Conservation (phyloP, 164 flowering plant species). For the Taxillus chinensis region DNA sequence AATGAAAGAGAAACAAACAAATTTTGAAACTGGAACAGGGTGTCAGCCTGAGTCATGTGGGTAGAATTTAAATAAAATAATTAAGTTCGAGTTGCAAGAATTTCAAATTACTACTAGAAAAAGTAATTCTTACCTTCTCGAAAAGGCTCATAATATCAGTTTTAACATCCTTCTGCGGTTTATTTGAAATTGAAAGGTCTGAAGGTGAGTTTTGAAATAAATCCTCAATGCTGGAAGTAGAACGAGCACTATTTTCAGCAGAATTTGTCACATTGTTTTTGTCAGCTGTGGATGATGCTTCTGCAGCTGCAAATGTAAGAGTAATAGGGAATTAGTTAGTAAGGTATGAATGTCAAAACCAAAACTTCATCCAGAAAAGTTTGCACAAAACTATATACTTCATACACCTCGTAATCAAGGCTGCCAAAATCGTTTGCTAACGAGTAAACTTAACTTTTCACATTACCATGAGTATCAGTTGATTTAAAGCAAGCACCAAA, state of each 20-base stretch:
- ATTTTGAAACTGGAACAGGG: not conserved
- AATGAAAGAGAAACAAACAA: not conserved
- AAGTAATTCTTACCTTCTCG: slow-evolving; percentile 58
- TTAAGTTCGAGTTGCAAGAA: not conserved
- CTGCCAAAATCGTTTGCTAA: too few relatives aligned
- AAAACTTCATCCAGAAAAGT: too few relatives aligned
- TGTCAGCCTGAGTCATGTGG: not conserved
- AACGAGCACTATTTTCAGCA: slow-evolving; percentile 31
- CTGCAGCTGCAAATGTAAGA: slow-evolving; percentile 55
- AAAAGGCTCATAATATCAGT: slow-evolving; percentile 93
- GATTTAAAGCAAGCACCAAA: too few relatives aligned
- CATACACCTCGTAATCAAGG: too few relatives aligned
- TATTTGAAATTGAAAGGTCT: slow-evolving; percentile 20
- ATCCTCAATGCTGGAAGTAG: slow-evolving; percentile 60
- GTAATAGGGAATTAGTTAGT: slow-evolving; percentile 7
- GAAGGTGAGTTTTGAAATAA: slow-evolving; percentile 56
- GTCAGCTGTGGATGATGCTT: slow-evolving; percentile 36
- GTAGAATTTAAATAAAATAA: not conserved
- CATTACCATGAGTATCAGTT: too few relatives aligned
- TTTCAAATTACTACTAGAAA: not conserved
- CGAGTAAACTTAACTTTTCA: too few relatives aligned
- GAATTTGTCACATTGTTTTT: slow-evolving; percentile 28
- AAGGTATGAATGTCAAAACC: not conserved
- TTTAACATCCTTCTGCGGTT: slow-evolving; percentile 72
- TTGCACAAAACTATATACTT: too few relatives aligned